A percentile compares a stretch with the other conserved stretches of the same genome.
These are phyloP conservation scores for Penicillium antarcticum DNA, from an alignment of 495 filamentous ascomycete genomes.

Conservation along the genomic window DNA sequence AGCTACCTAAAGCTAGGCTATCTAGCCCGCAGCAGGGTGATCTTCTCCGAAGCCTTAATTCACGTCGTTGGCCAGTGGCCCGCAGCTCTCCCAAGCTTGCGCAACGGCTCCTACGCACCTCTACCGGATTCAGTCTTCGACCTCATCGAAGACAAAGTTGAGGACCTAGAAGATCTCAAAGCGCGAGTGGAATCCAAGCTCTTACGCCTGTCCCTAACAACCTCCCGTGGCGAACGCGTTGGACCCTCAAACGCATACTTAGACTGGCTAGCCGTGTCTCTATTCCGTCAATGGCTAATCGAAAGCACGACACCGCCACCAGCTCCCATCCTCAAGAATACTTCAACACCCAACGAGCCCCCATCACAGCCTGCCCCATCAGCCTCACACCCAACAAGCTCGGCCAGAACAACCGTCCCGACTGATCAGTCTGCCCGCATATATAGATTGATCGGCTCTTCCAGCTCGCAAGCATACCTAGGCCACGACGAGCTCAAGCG, in stretches of 20 bases:
- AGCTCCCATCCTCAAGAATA: slow-evolving; percentile 44
- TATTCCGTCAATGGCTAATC: slow-evolving; percentile 88
- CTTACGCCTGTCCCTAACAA: slow-evolving; percentile 76
- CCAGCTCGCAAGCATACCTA: slow-evolving; percentile 61
- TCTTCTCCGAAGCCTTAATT: slow-evolving; percentile 85
- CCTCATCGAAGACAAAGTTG: slow-evolving; percentile 85
- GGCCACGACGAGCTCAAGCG: slow-evolving; percentile 82
- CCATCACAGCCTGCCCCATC: slow-evolving; percentile 24
- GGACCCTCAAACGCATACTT: slow-evolving; percentile 72
- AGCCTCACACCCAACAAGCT: slow-evolving; percentile 19
- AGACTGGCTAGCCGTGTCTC: slow-evolving; percentile 79
- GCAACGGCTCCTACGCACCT: slow-evolving; percentile 51
- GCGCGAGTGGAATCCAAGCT: slow-evolving; percentile 69
- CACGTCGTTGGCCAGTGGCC: slow-evolving; percentile 95
- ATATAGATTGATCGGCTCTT: slow-evolving; percentile 65
- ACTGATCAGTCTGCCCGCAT: slow-evolving; percentile 54
- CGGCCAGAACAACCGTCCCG: slow-evolving; percentile 17
- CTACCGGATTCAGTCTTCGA: slow-evolving; percentile 74
- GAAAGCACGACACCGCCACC: slow-evolving; percentile 77
- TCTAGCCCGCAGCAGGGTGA: slow-evolving; percentile 75
- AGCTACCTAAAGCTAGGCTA: slow-evolving; percentile 88
- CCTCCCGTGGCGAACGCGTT: slow-evolving; percentile 75
- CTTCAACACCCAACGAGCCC: slow-evolving; percentile 18
- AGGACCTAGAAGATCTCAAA: slow-evolving; percentile 73
- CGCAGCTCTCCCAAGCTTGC: slow-evolving; percentile 68